Evolutionary conservation across 2,329 filamentous ascomycete species (phyloP).

Genomic region (Metarhizium guizhouense): DNA sequence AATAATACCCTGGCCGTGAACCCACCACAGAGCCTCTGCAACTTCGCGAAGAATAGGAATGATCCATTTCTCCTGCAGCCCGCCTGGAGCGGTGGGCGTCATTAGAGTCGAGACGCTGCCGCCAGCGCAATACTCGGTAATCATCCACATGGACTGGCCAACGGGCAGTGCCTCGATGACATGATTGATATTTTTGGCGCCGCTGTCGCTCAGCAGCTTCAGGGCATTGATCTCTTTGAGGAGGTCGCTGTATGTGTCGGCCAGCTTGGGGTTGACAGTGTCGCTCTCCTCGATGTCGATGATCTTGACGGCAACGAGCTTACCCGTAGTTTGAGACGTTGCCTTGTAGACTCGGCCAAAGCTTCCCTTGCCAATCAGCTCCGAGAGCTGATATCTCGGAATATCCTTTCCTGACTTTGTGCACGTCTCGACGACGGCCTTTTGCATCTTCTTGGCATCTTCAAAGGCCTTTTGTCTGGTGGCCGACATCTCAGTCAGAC

Average conservation of each 20-base stretch:
- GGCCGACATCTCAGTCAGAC: slow-evolving; percentile 32
- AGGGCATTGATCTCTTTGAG: slow-evolving; percentile 62
- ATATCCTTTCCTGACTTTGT: slow-evolving; percentile 48
- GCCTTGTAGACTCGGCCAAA: slow-evolving; percentile 69
- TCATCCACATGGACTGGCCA: slow-evolving; percentile 76
- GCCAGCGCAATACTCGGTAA: slow-evolving; percentile 78
- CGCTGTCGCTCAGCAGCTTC: slow-evolving; percentile 62
- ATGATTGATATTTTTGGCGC: slow-evolving; percentile 71
- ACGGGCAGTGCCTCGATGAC: slow-evolving; percentile 73
- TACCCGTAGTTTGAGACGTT: slow-evolving; percentile 31
- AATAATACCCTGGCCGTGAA: slow-evolving; percentile 60
- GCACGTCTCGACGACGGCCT: slow-evolving; percentile 52
- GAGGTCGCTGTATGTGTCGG: slow-evolving; percentile 61
- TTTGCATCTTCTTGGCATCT: slow-evolving; percentile 64
- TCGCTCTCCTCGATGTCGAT: slow-evolving; percentile 77
- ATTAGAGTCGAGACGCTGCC: slow-evolving; percentile 70
- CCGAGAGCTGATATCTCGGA: slow-evolving; percentile 59
- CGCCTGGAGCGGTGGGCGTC: slow-evolving; percentile 56
- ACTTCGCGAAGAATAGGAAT: slow-evolving; percentile 59
- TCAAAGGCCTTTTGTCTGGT: slow-evolving; percentile 54
- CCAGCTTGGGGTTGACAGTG: slow-evolving; percentile 52
- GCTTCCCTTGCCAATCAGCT: slow-evolving; percentile 67
- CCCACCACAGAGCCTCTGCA: slow-evolving; percentile 57
- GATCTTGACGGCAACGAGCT: slow-evolving; percentile 69
- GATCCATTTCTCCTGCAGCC: slow-evolving; percentile 63